These are phyloP conservation scores for Medicago ruthenica DNA, from an alignment of 306 rosid genomes.

Conservation along the genomic window DNA sequence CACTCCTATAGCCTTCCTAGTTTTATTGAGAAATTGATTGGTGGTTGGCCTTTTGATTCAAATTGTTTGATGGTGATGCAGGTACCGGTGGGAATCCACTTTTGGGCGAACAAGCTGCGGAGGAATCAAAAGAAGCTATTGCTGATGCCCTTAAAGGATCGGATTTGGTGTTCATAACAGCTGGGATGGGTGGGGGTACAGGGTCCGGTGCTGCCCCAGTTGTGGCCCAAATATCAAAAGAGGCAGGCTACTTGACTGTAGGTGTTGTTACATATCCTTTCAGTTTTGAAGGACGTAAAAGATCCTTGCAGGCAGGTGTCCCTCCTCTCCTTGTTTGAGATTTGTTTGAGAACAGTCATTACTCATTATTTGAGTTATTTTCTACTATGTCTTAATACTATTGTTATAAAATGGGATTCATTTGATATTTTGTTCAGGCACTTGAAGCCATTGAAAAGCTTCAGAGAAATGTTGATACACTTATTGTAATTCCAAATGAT, in stretches of 20 bases:
- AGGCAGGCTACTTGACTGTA: conserved; percentile 95
- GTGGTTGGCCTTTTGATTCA: conserved; percentile 45
- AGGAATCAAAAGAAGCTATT: conserved; percentile 93
- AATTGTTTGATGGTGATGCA: conserved; percentile 61
- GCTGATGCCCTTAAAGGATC: conserved; percentile 88
- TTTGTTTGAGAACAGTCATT: conserved; percentile 23
- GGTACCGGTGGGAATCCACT: conserved; percentile 99
- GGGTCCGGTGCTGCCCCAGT: conserved; percentile 99
- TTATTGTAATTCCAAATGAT: conserved; percentile 95
- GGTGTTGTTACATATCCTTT: conserved; percentile 98
- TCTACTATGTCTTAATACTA: neutral
- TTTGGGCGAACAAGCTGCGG: conserved; percentile 98
- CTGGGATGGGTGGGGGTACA: conserved; percentile 99
- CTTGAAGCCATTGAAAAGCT: conserved; percentile 93
- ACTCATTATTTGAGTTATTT: neutral
- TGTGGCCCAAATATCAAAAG: conserved; percentile 93
- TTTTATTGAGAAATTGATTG: conserved; percentile 26
- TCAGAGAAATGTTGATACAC: conserved; percentile 97
- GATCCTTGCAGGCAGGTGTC: conserved; percentile 94
- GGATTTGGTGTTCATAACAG: conserved; percentile 95
- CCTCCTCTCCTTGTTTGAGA: conserved; percentile 42
- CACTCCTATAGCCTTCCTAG: neutral
- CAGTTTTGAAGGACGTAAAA: conserved; percentile 96
- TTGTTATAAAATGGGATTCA: conserved; percentile 10
- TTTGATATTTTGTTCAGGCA: conserved; percentile 67